These are phyloP conservation scores for Auricularia heimuer DNA, from an alignment of 768 basidiomycete species.

Conservation along the genomic window DNA sequence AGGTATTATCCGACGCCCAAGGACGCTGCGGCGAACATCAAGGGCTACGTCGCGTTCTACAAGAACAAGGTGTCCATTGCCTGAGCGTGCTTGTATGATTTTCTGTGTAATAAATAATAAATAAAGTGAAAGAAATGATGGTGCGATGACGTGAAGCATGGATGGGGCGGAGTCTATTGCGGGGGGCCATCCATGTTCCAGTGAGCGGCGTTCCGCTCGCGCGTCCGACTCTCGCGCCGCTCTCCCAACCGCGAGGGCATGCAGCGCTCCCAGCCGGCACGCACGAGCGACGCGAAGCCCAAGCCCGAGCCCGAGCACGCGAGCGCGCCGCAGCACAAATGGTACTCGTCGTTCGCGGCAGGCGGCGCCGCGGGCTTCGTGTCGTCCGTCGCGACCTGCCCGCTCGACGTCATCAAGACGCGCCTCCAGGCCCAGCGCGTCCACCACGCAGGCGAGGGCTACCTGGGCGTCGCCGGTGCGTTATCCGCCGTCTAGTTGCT, in stretches of 20 bases:
- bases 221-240: no score
- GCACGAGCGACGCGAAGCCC: background rate
- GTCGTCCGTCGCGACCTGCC: conserved; percentile 89
- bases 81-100: background rate
- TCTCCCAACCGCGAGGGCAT: background rate
- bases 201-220: no score
- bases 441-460: conserved; percentile 56
- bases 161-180: no score
- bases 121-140: no score
- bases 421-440: conserved; percentile 89
- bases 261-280: background rate
- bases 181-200: no score
- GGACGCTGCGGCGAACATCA: conserved; percentile 49
- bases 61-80: conserved; percentile 31
- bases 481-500: conserved; percentile 9
- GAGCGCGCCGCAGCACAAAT: background rate
- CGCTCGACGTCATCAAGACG: conserved; percentile 96
- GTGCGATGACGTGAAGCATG: no score
- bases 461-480: conserved; percentile 69
- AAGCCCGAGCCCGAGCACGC: no score
- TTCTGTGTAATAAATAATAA: background rate
- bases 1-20: conserved; percentile 61
- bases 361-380: conserved; percentile 94
- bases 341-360: conserved; percentile 30
- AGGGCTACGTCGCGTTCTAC: conserved; percentile 68